Evolutionary conservation across 192 early-diverging fungal species (phyloP), one percentile per base, ranked within the genome.

Genomic region (Umbelopsis sp.): DNA sequence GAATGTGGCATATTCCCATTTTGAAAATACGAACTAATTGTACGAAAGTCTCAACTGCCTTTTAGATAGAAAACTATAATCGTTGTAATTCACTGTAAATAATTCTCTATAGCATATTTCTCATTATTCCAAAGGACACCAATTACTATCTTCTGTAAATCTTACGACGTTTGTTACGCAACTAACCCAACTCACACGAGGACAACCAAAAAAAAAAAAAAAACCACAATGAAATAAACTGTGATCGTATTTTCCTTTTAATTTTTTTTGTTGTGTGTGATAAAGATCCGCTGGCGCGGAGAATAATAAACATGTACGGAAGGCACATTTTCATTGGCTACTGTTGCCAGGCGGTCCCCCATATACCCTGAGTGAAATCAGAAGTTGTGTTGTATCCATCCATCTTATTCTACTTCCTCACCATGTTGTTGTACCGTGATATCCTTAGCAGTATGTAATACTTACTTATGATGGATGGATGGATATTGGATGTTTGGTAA

Each of bases 401-500:
- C 69, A 66, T 32, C 67, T 71, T 56, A 74, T 66, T 59, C 54
- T 62, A 62, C 45, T 45, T 51, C 38, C 38, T 41, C 32, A 85
- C 49, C 73, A 92, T 93, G 91, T 80, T 91, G 76, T 83, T 93
- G 73, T 93, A 83, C 80, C 70, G 67, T 56, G 91, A 92, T 81
- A 80, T 88, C 62, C 54, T 93, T 81, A 70, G 78, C 59, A 85
- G 90, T 91, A 91, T 82, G 74, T 79, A 14, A 26, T 70, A n/a
- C n/a, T 36, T 72, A 7, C 22, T 65, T 2, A 50, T 50, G 1
- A 45, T 49, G 45, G 24, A 74, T 68, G 25, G 21, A 32, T 45
- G 36, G 10, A 36, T 68, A 17, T 2, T 17, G 1, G 24, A 49
- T 31, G 54, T 26, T 56, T n/a, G n/a, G 45, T 7, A 17, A 5